Base-by-base conservation (phyloP, 2,329 filamentous ascomycete genomes). In the Fusarium lyarnte region DNA sequence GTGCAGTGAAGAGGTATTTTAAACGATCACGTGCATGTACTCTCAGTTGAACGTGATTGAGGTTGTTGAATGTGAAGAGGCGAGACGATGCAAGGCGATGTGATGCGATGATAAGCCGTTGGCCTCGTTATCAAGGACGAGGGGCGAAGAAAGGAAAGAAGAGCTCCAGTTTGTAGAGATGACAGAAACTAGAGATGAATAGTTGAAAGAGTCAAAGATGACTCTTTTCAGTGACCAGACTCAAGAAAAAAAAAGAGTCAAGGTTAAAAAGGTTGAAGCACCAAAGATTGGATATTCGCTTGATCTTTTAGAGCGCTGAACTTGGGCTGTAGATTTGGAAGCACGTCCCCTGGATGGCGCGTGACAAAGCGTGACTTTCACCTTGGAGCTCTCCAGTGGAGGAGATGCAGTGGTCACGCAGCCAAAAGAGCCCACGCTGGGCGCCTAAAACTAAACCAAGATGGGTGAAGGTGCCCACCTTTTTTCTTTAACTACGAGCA, bases 21-120 rank as follows among this genome's bases (percentile, higher is more conserved):
- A 23, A 35, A 60, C 46, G 47, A 45, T 66, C 35, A 67, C 47
- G 60, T 53, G 65, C 49, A 51, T 53, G 25, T 33, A 41, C 49
- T 41, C 49, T 53, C 35, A 53, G 35, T 53, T 41, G 49, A 46
- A 53, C 60, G 55, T 46, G 53, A 31, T 62, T 65, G 62, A 69
- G 43, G 65, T 66, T 61, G 47, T 51, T 51, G 59, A 64, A 70
- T 65, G 59, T 69, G 65, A 62, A 69, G 70, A 68, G 46, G 65
- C 65, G 59, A 67, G 23, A 60, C 47, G 62, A 64, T 47, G 61
- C 39, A 51, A 63, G 31, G 63, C 57, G 57, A 59, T 53, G 57
- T 33, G 58, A 66, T 66, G 64, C 63, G 74, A 69, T 75, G 76
- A 78, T 78, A 78, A 78, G 76, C 73, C 65, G 51, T 51, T 41